phyloP scores from a whole-genome alignment of 2,329 filamentous ascomycete species.

The Orbilia quercus region DNA sequence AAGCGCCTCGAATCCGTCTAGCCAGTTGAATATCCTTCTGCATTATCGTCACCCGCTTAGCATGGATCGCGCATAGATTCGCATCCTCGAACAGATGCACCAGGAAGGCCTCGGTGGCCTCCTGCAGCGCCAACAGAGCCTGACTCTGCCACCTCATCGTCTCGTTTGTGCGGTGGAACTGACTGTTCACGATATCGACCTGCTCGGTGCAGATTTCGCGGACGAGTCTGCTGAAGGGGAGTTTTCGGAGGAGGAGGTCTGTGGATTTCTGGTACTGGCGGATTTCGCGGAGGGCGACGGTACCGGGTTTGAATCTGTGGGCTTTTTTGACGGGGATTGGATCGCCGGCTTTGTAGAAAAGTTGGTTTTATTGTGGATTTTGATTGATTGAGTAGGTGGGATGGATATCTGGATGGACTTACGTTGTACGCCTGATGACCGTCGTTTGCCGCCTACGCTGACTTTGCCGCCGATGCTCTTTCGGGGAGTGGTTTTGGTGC shows the following conservation, averaged over 20 bases:
- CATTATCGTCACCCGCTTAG: slow-evolving; percentile 96
- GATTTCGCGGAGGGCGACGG: slow-evolving; percentile 89
- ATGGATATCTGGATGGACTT: too few species aligned
- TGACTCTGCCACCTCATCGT: slow-evolving; percentile 96
- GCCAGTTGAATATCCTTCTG: slow-evolving; percentile 98
- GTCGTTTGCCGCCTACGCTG: slow-evolving; percentile 35
- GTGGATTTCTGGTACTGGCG: slow-evolving; percentile 88
- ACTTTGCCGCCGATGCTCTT: slow-evolving; percentile 35
- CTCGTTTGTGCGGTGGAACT: slow-evolving; percentile 64
- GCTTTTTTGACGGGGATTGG: slow-evolving; percentile 71
- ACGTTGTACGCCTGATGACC: slow-evolving; percentile 52
- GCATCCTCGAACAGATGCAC: slow-evolving; percentile 97
- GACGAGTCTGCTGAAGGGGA: slow-evolving; percentile 81
- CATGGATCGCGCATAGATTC: slow-evolving; percentile 95
- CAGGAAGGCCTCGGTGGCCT: slow-evolving; percentile 94
- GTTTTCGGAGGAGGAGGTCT: slow-evolving; percentile 83
- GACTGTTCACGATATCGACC: slow-evolving; percentile 57
- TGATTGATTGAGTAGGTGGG: too few species aligned
- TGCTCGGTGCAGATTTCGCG: slow-evolving; percentile 67
- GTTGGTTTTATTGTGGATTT: too few species aligned
- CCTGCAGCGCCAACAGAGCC: slow-evolving; percentile 90
- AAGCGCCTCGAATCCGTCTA: slow-evolving; percentile 79
- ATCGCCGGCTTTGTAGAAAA: slow-evolving; percentile 72
- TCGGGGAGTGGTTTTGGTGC: slow-evolving; percentile 21
- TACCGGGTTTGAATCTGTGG: slow-evolving; percentile 79